Conservation (phyloP, 2,329 filamentous ascomycete genomes). For the Alternaria sp. region DNA sequence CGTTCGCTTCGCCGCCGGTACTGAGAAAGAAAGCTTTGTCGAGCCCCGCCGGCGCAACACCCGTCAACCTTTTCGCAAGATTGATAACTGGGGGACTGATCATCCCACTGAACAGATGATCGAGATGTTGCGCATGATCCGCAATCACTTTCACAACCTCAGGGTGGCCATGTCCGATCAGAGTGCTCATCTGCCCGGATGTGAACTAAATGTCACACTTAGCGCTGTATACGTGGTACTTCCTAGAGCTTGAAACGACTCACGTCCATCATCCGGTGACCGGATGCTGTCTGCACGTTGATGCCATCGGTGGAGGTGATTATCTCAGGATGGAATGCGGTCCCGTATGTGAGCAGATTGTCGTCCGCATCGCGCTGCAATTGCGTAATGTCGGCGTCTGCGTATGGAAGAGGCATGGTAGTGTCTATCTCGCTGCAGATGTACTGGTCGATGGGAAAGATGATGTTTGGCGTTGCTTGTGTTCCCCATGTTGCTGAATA, state of each 20-base stretch:
- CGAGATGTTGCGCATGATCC: constrained; percentile 34
- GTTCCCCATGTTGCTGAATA: background rate
- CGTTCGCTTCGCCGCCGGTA: constrained; percentile 50
- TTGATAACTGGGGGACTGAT: constrained; percentile 43
- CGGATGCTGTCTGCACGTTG: constrained; percentile 37
- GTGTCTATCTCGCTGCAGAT: background rate
- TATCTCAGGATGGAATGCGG: constrained; percentile 36
- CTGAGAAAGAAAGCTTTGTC: constrained; percentile 46
- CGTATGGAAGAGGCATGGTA: constrained; percentile 24
- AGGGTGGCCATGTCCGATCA: constrained; percentile 40
- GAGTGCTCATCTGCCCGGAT: constrained; percentile 15
- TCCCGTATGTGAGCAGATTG: constrained; percentile 30
- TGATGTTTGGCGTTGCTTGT: background rate
- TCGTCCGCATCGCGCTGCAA: constrained; percentile 30
- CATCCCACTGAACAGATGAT: constrained; percentile 47
- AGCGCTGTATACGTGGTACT: background rate
- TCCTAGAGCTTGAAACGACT: background rate
- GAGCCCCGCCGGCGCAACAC: constrained; percentile 31
- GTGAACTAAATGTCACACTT: constrained; percentile 3
- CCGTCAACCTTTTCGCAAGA: constrained; percentile 37
- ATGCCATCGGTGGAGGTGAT: constrained; percentile 37
- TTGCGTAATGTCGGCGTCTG: constrained; percentile 19
- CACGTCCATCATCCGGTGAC: constrained; percentile 41
- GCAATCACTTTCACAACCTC: constrained; percentile 41
- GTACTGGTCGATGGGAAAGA: background rate